Evolutionary conservation across 1,284 basidiomycete species (phyloP), one percentile per base, ranked within the genome.

Genomic region (Puccinia sorghi): DNA sequence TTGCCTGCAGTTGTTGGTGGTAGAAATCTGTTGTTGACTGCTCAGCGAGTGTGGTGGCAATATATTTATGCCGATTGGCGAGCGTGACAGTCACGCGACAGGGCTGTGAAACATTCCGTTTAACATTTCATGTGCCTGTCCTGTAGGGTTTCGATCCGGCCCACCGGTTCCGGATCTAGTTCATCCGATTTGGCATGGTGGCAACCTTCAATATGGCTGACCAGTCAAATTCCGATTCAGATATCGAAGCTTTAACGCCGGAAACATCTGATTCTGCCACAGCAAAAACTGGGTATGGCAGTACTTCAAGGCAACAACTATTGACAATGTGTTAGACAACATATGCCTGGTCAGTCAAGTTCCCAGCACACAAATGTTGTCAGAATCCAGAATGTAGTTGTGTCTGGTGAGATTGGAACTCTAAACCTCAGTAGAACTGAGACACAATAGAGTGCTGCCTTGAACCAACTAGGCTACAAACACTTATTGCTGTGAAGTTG

Each of bases 61-160:
- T 5, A 17, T 41, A 41, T 11, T 63, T 63, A 43, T 39, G 6
- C 20, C 20, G 17, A 7, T n/a, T 13, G 11, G 8, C 12, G 17
- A 12, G 57, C 32, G 57, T 59, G 25, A 59, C 43, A 46, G 11
- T 46, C 32, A 4, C 15, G 59, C 39, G 37, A 61, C 59, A 61
- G 59, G 15, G 59, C 59, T 32, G 59, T 61, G 59, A 61, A 39
- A 61, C 22, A 11, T 56, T 22, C 54, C 43, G 43, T 13, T 43
- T 13, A 43, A 43, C 43, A 13, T 43, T 43, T 43, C 43, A 43
- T 13, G 43, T 43, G 43, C 7, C 43, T 43, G 13, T 43, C 43
- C 6, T 13, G 13, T 7, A 13, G 6, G 43, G 43, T 13, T 7
- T 43, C 43, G 13, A 43, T 43, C 43, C 43, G 43, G 43, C 13